Percentiles rank a stretch among this genome's conserved stretches.
These are phyloP conservation scores for Giardia duodenalis DNA, from an alignment of 208 protist species.

Conservation along the genomic window DNA sequence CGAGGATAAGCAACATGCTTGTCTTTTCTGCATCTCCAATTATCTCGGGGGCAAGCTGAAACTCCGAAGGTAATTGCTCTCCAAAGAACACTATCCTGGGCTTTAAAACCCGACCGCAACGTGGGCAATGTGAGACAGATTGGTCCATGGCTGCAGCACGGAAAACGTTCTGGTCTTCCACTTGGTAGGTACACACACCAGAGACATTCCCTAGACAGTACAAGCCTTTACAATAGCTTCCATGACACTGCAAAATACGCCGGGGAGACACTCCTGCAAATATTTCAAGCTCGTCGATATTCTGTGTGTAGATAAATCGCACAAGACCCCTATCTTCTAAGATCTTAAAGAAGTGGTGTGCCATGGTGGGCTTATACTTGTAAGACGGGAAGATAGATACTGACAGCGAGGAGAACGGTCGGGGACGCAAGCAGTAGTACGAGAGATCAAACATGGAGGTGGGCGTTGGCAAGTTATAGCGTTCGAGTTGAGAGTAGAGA, in stretches of 20 bases:
- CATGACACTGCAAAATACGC: conserved; percentile 39
- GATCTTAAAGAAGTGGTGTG: conserved; percentile 42
- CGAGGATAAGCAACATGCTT: not conserved
- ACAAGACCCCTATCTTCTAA: conserved; percentile 37
- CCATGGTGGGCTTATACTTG: conserved; percentile 36
- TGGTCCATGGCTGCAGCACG: not conserved
- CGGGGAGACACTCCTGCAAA: conserved; percentile 34
- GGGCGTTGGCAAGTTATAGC: conserved; percentile 39
- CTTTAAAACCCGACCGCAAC: conserved; percentile 32
- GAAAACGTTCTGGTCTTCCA: not conserved
- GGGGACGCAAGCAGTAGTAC: conserved; percentile 39
- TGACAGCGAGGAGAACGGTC: conserved; percentile 38
- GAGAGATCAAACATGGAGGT: conserved; percentile 41
- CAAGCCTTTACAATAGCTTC: conserved; percentile 24
- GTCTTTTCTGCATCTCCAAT: not conserved
- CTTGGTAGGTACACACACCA: not conserved
- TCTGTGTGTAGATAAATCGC: conserved; percentile 44
- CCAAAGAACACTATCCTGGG: conserved; percentile 56
- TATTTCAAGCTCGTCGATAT: conserved; percentile 48
- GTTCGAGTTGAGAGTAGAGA: conserved; percentile 44
- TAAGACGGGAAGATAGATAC: conserved; percentile 33
- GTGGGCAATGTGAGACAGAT: not conserved
- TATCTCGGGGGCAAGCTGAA: not conserved
- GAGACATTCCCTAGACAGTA: not conserved
- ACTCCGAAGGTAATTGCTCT: conserved; percentile 33